A percentile compares a stretch with the other conserved stretches of the same genome.
phyloP scores from a whole-genome alignment of 139 green algal species.

The Coccomyxa sp. region DNA sequence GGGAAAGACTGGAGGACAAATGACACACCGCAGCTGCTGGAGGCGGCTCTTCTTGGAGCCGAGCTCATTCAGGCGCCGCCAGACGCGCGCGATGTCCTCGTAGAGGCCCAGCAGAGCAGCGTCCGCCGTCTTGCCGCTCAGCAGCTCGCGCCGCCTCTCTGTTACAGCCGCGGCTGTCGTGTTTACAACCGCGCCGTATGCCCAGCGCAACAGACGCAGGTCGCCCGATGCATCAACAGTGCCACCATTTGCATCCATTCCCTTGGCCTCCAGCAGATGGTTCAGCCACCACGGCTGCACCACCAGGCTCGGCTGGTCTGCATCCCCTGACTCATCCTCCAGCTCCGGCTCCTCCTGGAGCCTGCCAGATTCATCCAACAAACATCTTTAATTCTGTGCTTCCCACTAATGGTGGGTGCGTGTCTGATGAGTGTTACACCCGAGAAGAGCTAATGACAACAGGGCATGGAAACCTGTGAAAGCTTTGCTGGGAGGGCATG shows the following conservation, averaged over 20 bases:
- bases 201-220: conserved; percentile 56
- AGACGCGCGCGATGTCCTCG: conserved; percentile 53
- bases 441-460: too few relatives aligned
- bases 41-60: background rate
- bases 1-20: background rate
- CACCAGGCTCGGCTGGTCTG: conserved; percentile 33
- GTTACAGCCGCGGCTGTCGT: conserved; percentile 39
- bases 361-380: background rate
- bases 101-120: conserved; percentile 48
- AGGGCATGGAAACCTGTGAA: too few relatives aligned
- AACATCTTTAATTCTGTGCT: too few relatives aligned
- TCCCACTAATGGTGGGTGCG: too few relatives aligned
- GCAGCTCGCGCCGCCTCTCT: conserved; percentile 37
- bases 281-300: conserved; percentile 59
- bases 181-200: conserved; percentile 65
- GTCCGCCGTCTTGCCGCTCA: conserved; percentile 33
- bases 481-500: too few relatives aligned
- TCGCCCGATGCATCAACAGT: conserved; percentile 9
- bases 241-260: conserved; percentile 1
- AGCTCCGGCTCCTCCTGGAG: background rate
- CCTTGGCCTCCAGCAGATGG: conserved; percentile 31
- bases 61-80: conserved; percentile 44
- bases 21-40: background rate
- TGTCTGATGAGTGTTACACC: too few relatives aligned
- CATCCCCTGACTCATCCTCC: background rate